Evolutionary conservation across 805 yeast genomes (phyloP).

Genomic region (Scheffersomyces stipitis): DNA sequence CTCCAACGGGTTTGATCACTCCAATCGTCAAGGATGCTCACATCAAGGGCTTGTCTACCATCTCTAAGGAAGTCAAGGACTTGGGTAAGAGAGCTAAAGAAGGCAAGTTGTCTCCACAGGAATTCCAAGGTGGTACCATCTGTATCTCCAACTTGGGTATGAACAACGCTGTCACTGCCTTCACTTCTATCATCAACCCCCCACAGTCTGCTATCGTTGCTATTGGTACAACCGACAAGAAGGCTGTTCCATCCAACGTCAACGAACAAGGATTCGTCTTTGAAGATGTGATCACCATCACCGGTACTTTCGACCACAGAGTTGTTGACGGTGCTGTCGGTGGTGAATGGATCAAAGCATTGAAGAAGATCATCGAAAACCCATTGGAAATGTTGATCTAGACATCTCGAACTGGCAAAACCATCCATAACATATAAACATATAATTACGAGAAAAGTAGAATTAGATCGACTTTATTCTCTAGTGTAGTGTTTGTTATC

Average conservation of each 20-base stretch:
- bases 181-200: conserved; percentile 97
- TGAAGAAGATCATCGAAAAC: conserved; percentile 89
- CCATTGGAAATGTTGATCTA: conserved; percentile 91
- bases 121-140: conserved; percentile 99
- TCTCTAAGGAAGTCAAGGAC: conserved; percentile 84
- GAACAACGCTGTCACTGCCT: conserved; percentile 90
- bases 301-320: conserved; percentile 98
- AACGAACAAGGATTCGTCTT: conserved; percentile 90
- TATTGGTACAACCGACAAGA: conserved; percentile 87
- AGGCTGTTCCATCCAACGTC: conserved; percentile 88
- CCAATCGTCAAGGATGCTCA: conserved; percentile 93
- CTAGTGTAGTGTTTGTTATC: no score
- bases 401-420: no score
- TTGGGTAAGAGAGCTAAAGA: conserved; percentile 95
- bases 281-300: conserved; percentile 85
- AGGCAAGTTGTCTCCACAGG: conserved; percentile 91
- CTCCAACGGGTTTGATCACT: conserved; percentile 95
- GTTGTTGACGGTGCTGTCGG: conserved; percentile 97
- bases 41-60: conserved; percentile 77
- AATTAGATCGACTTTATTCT: no score
- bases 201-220: conserved; percentile 96
- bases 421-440: no score
- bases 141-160: conserved; percentile 98
- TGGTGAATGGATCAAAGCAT: conserved; percentile 93
- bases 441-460: no score